Conservation (phyloP, 441 rosid species). For the Syzygium syzygioides region DNA sequence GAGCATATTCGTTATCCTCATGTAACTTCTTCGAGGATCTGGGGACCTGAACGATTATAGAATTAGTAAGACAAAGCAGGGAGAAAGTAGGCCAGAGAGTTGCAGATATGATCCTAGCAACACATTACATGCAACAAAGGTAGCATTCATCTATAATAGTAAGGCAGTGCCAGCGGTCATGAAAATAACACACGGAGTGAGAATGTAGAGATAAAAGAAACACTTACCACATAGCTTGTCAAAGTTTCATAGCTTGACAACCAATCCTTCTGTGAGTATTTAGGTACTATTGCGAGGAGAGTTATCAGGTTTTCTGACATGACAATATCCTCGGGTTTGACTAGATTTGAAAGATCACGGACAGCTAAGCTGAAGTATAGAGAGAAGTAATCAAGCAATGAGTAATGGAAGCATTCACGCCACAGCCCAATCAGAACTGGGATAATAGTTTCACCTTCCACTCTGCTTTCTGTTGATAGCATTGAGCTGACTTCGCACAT, state of each 20-base stretch:
- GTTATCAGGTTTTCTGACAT: conserved; percentile 80
- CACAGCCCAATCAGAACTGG: neutral
- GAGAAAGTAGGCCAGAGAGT: neutral
- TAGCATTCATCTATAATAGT: neutral
- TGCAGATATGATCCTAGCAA: neutral
- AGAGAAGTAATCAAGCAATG: conserved; percentile 14
- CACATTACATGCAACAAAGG: neutral
- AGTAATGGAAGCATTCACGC: neutral
- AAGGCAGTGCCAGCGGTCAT: neutral
- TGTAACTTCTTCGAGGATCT: conserved; percentile 79
- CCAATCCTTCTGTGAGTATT: conserved; percentile 99
- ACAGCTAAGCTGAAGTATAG: conserved; percentile 84
- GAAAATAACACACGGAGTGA: neutral
- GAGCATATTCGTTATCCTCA: conserved; percentile 98
- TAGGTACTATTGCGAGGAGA: conserved; percentile 84
- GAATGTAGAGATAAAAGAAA: neutral
- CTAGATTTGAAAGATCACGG: conserved; percentile 92
- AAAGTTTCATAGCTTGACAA: conserved; percentile 83
- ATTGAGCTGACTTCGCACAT: conserved; percentile 91
- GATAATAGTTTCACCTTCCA: conserved; percentile 57
- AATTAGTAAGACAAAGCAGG: conserved; percentile 3
- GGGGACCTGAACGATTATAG: conserved; percentile 61
- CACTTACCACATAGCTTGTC: conserved; percentile 86
- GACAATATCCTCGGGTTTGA: conserved; percentile 85
- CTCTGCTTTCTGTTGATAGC: conserved; percentile 94